These are phyloP conservation scores for Beauveria sp. DNA, from an alignment of 2,329 filamentous ascomycete species.

Conservation along the genomic window DNA sequence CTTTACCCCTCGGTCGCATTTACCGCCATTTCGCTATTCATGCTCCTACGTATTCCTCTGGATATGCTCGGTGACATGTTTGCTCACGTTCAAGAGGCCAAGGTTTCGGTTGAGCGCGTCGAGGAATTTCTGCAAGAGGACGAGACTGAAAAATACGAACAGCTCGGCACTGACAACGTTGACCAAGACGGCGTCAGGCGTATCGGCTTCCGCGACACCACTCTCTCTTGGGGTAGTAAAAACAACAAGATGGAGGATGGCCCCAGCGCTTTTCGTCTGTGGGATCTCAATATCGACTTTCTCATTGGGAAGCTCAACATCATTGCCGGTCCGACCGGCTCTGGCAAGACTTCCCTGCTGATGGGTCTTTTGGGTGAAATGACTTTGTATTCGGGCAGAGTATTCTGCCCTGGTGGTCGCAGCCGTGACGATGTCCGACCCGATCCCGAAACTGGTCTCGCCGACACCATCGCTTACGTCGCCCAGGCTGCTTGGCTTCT, in stretches of 20 bases:
- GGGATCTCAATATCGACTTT: conserved; percentile 79
- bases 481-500: conserved; percentile 96
- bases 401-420: conserved; percentile 77
- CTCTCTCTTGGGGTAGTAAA: conserved; percentile 80
- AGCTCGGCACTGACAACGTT: conserved; percentile 63
- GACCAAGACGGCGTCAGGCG: conserved; percentile 62
- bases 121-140: conserved; percentile 90
- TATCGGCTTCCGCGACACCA: conserved; percentile 79
- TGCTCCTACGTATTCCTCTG: conserved; percentile 82
- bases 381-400: conserved; percentile 71
- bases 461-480: conserved; percentile 91
- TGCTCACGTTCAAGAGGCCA: conserved; percentile 93
- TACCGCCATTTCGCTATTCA: conserved; percentile 92
- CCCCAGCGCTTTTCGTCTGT: conserved; percentile 70
- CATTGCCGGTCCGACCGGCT: conserved; percentile 86
- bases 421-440: conserved; percentile 78
- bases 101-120: conserved; percentile 93
- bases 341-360: conserved; percentile 88
- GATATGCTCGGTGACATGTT: conserved; percentile 98
- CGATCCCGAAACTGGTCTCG: conserved; percentile 77
- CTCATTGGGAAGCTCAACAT: conserved; percentile 82
- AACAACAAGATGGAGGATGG: conserved; percentile 53
- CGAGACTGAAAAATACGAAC: conserved; percentile 91
- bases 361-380: conserved; percentile 97
- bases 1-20: conserved; percentile 90